Percentiles rank a stretch among this genome's conserved stretches.
phyloP scores from a whole-genome alignment of 2,329 filamentous ascomycete genomes.

The Mariannaea sp. region DNA sequence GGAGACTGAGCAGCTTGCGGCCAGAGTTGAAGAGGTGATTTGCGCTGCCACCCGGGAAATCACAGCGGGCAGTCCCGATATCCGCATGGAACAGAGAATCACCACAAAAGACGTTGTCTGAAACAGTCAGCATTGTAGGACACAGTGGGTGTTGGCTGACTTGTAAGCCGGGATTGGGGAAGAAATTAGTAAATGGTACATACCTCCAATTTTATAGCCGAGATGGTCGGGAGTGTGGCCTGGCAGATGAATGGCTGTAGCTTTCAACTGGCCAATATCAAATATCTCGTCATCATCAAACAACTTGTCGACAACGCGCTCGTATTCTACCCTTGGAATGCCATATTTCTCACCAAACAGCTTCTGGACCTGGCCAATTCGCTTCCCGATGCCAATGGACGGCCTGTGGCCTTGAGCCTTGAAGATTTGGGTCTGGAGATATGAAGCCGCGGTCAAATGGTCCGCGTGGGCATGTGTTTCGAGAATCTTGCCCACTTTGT shows the following conservation, averaged over 20 bases:
- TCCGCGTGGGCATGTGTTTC: conserved; percentile 68
- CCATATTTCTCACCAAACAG: conserved; percentile 56
- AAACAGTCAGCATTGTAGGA: not conserved
- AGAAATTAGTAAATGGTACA: not conserved
- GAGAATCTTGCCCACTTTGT: conserved; percentile 57
- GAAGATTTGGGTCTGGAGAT: conserved; percentile 55
- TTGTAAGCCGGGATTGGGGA: no score
- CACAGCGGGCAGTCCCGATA: conserved; percentile 57
- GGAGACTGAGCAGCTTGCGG: conserved; percentile 48
- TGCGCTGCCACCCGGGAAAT: conserved; percentile 59
- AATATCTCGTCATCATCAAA: conserved; percentile 61
- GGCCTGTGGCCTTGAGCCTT: conserved; percentile 44
- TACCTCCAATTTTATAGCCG: conserved; percentile 60
- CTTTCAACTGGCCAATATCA: conserved; percentile 52
- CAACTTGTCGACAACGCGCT: conserved; percentile 55
- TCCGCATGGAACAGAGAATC: conserved; percentile 59
- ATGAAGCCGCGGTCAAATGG: conserved; percentile 62
- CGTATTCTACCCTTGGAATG: conserved; percentile 49
- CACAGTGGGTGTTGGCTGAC: not conserved
- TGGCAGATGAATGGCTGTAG: conserved; percentile 57
- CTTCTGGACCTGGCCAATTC: conserved; percentile 57
- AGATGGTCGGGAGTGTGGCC: conserved; percentile 66
- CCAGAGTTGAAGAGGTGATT: conserved; percentile 50
- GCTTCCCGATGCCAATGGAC: conserved; percentile 58
- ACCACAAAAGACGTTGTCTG: conserved; percentile 55